These are phyloP conservation scores for Kwoniella sp. DNA, from an alignment of 768 basidiomycete species.

Conservation along the genomic window DNA sequence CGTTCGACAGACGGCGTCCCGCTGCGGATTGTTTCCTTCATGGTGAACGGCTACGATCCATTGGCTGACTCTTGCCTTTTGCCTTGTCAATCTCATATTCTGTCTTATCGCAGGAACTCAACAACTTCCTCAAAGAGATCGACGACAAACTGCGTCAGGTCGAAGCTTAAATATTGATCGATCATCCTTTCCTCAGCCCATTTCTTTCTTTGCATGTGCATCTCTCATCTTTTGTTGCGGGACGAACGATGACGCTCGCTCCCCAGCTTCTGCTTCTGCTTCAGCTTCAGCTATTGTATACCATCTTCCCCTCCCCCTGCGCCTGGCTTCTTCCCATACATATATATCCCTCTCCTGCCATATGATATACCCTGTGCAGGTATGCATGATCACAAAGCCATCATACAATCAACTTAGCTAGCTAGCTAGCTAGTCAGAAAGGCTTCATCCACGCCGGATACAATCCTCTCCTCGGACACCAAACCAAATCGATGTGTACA, in stretches of 20 bases:
- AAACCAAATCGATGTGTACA: too few species aligned
- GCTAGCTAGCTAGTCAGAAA: too few species aligned
- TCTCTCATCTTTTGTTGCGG: not conserved
- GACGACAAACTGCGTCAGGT: conserved; percentile 36
- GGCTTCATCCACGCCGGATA: too few species aligned
- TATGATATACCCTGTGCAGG: too few species aligned
- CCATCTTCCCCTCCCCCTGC: not conserved
- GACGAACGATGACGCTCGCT: not conserved
- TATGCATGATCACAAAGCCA: too few species aligned
- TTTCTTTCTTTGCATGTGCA: not conserved
- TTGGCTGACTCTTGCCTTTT: too few species aligned
- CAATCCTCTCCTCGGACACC: too few species aligned
- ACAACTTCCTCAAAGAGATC: conserved; percentile 47
- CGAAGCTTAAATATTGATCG: conserved; percentile 15
- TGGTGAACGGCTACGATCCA: too few species aligned
- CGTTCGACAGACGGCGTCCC: not conserved
- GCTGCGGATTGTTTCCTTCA: too few species aligned
- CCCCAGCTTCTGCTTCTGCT: not conserved
- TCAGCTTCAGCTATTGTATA: not conserved
- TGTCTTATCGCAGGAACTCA: conserved; percentile 36
- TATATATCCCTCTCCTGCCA: too few species aligned
- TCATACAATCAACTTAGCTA: too few species aligned
- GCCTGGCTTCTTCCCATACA: too few species aligned
- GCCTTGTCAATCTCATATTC: not conserved
- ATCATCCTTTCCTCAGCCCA: not conserved